phyloP scores from a whole-genome alignment of 805 yeast genomes.

The Lipomyces orientalis region DNA sequence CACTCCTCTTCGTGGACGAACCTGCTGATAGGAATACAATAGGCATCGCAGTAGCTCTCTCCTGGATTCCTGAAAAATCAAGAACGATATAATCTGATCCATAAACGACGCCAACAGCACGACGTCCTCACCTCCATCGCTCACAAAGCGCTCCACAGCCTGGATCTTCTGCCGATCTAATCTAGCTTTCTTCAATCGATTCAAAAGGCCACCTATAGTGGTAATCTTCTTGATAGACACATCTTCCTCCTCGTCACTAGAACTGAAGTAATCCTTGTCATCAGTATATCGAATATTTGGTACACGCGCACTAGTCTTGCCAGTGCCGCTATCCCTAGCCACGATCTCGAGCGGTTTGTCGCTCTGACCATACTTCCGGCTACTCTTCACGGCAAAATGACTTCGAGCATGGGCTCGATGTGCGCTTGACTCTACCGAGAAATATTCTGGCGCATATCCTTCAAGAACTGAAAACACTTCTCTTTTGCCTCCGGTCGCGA shows the following conservation, averaged over 20 bases:
- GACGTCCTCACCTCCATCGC: slow-evolving; percentile 29
- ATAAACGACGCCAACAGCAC: slow-evolving; percentile 27
- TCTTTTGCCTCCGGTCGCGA: background rate
- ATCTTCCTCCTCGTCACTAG: slow-evolving; percentile 12
- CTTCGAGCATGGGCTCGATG: slow-evolving; percentile 2
- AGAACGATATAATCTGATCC: slow-evolving; percentile 27
- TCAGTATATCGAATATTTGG: background rate
- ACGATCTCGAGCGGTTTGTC: background rate
- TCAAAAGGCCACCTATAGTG: slow-evolving; percentile 21
- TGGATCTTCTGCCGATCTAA: slow-evolving; percentile 37
- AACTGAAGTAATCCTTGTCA: slow-evolving; percentile 7
- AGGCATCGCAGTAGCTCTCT: slow-evolving; percentile 34
- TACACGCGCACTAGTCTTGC: too few relatives aligned
- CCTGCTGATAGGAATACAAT: slow-evolving; percentile 24
- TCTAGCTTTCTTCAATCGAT: slow-evolving; percentile 22
- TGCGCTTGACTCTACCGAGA: slow-evolving; percentile 23
- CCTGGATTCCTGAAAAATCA: slow-evolving; percentile 35
- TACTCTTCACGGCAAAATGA: background rate
- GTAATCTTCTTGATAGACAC: background rate
- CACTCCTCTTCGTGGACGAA: slow-evolving; percentile 9
- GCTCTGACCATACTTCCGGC: background rate
- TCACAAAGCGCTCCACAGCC: slow-evolving; percentile 27
- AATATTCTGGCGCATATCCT: slow-evolving; percentile 20
- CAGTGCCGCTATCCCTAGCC: background rate
- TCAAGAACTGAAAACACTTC: slow-evolving; percentile 18